phyloP scores from a whole-genome alignment of 2,329 filamentous ascomycete species.

The Metarhizium rileyi region DNA sequence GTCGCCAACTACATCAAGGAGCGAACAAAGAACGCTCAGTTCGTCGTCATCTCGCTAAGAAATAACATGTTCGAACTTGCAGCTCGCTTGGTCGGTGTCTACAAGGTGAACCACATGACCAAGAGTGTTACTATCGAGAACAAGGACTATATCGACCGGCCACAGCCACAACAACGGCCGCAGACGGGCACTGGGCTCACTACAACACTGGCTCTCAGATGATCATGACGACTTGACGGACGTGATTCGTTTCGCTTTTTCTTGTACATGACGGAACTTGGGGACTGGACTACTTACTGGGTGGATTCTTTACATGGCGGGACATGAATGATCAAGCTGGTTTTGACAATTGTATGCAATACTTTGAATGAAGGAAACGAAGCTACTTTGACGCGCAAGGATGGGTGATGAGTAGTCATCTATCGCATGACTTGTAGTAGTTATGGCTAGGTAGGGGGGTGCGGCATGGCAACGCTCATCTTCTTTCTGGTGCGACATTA shows the following conservation, averaged over 20 bases:
- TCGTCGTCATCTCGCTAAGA: constrained; percentile 92
- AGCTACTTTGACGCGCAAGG: no score
- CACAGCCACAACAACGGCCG: constrained; percentile 21
- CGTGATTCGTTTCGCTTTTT: not conserved
- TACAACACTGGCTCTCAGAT: constrained; percentile 27
- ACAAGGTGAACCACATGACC: constrained; percentile 99
- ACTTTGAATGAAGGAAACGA: constrained; percentile 4
- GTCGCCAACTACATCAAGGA: constrained; percentile 99
- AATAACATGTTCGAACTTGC: constrained; percentile 99
- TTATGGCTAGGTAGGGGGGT: no score
- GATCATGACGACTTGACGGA: not conserved
- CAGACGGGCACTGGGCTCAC: constrained; percentile 21
- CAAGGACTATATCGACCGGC: constrained; percentile 56
- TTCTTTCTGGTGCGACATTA: no score
- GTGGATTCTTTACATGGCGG: not conserved
- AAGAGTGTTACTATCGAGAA: constrained; percentile 89
- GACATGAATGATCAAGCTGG: not conserved
- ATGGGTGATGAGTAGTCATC: no score
- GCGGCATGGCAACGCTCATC: no score
- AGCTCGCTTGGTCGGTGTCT: constrained; percentile 88
- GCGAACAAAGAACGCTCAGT: constrained; percentile 96
- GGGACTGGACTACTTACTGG: not conserved
- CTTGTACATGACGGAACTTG: constrained; percentile 1
- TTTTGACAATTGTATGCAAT: not conserved
- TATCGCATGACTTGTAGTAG: no score